These are phyloP conservation scores for Alternaria longipes DNA, from an alignment of 2,329 filamentous ascomycete species.

Conservation along the genomic window DNA sequence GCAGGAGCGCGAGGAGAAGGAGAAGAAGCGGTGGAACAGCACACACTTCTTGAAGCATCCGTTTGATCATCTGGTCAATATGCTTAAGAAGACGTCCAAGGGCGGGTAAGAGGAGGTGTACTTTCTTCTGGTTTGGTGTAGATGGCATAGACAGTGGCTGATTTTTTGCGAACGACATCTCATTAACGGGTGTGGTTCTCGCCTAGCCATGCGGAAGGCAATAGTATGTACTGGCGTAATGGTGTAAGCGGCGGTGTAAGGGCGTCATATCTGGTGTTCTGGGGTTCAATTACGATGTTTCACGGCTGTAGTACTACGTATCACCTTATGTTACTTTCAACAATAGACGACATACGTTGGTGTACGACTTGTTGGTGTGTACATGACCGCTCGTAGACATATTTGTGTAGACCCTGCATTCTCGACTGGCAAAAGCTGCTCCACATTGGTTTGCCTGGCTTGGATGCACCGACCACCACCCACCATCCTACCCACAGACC, in stretches of 20 bases:
- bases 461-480: slow-evolving; percentile 34
- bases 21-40: slow-evolving; percentile 7
- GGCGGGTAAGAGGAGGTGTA: neutral
- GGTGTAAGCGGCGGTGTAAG: slow-evolving; percentile 32
- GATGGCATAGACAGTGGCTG: slow-evolving; percentile 32
- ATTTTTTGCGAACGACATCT: slow-evolving; percentile 10
- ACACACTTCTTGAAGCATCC: slow-evolving; percentile 6
- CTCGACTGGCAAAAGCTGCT: slow-evolving; percentile 11
- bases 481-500: slow-evolving; percentile 14
- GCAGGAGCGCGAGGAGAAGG: slow-evolving; percentile 5
- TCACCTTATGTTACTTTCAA: slow-evolving; percentile 10
- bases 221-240: slow-evolving; percentile 39
- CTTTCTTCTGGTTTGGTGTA: slow-evolving; percentile 16
- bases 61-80: neutral
- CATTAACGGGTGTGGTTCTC: slow-evolving; percentile 1
- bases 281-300: slow-evolving; percentile 7
- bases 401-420: slow-evolving; percentile 15
- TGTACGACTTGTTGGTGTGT: neutral
- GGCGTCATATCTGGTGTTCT: slow-evolving; percentile 28
- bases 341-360: slow-evolving; percentile 13
- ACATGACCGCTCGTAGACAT: neutral
- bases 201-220: slow-evolving; percentile 17
- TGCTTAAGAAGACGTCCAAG: neutral
- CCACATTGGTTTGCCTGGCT: slow-evolving; percentile 12
- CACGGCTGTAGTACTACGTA: slow-evolving; percentile 9